Evolutionary conservation across 2,329 filamentous ascomycete genomes (phyloP).

Genomic region (Clonostachys byssicola): DNA sequence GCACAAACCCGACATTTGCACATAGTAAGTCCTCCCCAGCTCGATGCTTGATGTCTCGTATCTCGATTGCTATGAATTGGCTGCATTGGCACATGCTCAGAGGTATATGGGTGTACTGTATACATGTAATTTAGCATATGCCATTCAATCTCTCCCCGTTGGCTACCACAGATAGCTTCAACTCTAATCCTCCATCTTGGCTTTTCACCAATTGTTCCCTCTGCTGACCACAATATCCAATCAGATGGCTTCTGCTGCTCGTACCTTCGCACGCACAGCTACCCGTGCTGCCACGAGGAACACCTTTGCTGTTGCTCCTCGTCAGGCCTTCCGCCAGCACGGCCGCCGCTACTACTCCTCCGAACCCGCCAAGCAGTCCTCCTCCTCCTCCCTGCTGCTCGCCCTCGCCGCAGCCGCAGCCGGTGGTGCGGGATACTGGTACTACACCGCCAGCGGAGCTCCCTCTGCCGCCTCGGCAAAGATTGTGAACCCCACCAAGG

Average conservation of each 20-base stretch:
- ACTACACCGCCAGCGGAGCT: conserved; percentile 53
- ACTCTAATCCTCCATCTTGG: too few relatives aligned
- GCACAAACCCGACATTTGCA: too few relatives aligned
- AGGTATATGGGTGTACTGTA: too few relatives aligned
- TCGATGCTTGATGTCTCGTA: too few relatives aligned
- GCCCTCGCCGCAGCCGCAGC: conserved; percentile 53
- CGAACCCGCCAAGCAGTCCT: conserved; percentile 51
- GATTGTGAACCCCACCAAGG: conserved; percentile 69
- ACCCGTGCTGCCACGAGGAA: conserved; percentile 53
- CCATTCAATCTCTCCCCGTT: too few relatives aligned
- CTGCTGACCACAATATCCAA: neutral
- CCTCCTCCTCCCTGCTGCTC: conserved; percentile 46
- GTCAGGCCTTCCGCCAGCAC: conserved; percentile 69
- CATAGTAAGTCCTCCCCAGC: too few relatives aligned
- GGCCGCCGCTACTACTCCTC: conserved; percentile 79
- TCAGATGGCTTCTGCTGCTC: conserved; percentile 38
- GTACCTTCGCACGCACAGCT: conserved; percentile 53
- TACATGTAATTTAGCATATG: too few relatives aligned
- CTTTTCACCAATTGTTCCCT: neutral
- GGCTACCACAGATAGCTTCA: too few relatives aligned
- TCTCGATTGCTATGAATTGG: too few relatives aligned
- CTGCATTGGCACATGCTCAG: too few relatives aligned
- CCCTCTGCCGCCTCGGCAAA: conserved; percentile 43
- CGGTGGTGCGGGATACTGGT: conserved; percentile 63
- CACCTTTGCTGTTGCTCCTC: conserved; percentile 54